Evolutionary conservation across 148 eudicot genomes (phyloP), one percentile per base, ranked within the genome.

Genomic region (Vaccinium corymbosum): DNA sequence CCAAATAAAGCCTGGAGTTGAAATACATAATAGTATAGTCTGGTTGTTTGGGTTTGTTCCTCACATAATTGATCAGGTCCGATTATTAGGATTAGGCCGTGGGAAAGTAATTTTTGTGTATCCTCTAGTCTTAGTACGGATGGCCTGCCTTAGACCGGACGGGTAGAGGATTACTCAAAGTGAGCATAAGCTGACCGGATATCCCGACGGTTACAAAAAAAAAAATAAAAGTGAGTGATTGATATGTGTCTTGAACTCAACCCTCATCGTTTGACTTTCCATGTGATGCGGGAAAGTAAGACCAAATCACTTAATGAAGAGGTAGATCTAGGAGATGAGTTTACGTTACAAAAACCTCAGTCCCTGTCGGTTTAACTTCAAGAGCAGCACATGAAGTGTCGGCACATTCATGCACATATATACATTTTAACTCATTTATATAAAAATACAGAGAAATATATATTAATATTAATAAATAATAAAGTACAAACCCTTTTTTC

Each of bases 371-470:
- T 9, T 64, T 64, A 64, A 3, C 29, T n/a, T 22, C 71, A 22
- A 64, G 71, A 64, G 71, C 29, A 42, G 32, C 29, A 64, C 71
- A 64, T 64, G 71, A 64, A 25, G 71, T 64, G 71, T 64, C 71
- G 71, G 71, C 71, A 22, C 25, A n/a, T 62, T 2, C 22, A 64
- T 22, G 32, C 10, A 64, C 71, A 25, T 12, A 13, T 22, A 64
- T 22, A 59, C 64, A 42, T 42, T 42, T 42, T 35, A 35, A 42
- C 5, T 42, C 46, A 42, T 42, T 42, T 42, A 5, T 42, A 42
- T 42, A 42, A 42, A 42, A 42, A 42, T 42, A 42, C 7, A 42
- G 46, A 42, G 46, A 27, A 27, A 42, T 42, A 42, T 42, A 7
- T 59, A 19, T 19, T 17, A 6, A 59, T 19, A 7, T 7, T 8